Base-by-base conservation (phyloP, 106 monocot genomes). In the Gastrodia elata region DNA sequence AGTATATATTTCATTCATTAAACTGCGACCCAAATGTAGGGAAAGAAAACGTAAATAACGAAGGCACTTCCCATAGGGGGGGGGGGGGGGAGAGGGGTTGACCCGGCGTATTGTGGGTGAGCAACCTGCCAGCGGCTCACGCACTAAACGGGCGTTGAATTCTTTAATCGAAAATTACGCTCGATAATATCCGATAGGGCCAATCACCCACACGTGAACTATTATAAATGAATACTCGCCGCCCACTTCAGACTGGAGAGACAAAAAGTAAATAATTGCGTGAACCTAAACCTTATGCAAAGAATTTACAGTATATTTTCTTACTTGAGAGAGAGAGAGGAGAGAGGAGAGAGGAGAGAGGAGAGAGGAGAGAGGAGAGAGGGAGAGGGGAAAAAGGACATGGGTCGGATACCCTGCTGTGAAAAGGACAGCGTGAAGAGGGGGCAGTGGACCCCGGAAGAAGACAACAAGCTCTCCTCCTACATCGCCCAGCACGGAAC, bases 371-470 rank as follows among this genome's bases (percentile, higher is more conserved):
- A 25, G 4, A 27, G 28, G 46, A 76, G 38, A 39, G 7, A 74
- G 1, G 5, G 18, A 18, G 3, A n/a, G 68, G 36, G 26, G 1
- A n/a, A n/a, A n/a, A n/a, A n/a, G n/a, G 20, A 65, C 41, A 97
- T 97, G 97, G 97, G 93, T 7, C 84, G 97, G 77, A 83, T 92
- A 33, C 93, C 97, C 0, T 97, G 97, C 77, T 97, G 97, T 34
- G 97, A 97, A 83, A 97, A 88, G 87, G 97, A 93, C 64, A 93
- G 73, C 64, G 97, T 93, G 26, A 97, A 93, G 79, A 82, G 88
- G 38, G 97, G 97, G 5, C 97, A 97, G 84, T 97, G 97, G 92
- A 97, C 97, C 5, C 93, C 88, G 9, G 97, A 97, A 55, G 97
- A 97, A 48, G 97, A 97, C 75, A 97, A 81, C 84, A 90, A 93